Evolutionary conservation across 306 rosid genomes (phyloP).

Genomic region (Acacia confusa): DNA sequence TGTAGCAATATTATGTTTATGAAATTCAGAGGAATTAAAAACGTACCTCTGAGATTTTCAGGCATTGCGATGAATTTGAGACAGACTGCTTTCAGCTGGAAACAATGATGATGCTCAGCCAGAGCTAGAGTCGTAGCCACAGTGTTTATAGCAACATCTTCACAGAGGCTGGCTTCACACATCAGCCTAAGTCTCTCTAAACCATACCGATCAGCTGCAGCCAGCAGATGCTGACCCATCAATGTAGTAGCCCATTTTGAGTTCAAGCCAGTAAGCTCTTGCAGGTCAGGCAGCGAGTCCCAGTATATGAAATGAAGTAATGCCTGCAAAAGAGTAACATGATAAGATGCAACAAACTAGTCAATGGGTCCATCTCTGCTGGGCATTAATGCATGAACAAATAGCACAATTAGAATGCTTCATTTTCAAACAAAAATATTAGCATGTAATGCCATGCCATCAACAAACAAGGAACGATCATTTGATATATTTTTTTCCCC

Average conservation of each 20-base stretch:
- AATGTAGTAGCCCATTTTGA: constrained; percentile 59
- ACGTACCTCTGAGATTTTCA: constrained; percentile 64
- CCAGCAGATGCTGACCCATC: constrained; percentile 73
- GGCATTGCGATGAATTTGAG: constrained; percentile 58
- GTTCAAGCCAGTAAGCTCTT: constrained; percentile 49
- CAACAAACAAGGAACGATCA: neutral
- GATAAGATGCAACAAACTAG: neutral
- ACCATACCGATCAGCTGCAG: constrained; percentile 75
- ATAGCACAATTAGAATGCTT: constrained; percentile 18
- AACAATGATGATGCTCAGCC: constrained; percentile 80
- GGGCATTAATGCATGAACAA: neutral
- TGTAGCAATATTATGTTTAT: neutral
- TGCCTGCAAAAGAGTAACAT: constrained; percentile 42
- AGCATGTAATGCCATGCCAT: constrained; percentile 4
- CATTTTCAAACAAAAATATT: neutral
- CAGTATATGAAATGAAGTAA: constrained; percentile 71
- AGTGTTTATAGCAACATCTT: constrained; percentile 60
- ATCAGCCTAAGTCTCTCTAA: constrained; percentile 66
- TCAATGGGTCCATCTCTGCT: neutral
- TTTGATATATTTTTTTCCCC: neutral
- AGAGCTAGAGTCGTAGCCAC: constrained; percentile 76
- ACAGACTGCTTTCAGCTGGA: constrained; percentile 60
- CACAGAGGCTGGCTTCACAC: constrained; percentile 64
- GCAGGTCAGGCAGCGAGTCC: constrained; percentile 62
- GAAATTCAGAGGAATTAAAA: neutral